Evolutionary conservation across 208 protist species (phyloP).

Genomic region (Leishmania arabica): DNA sequence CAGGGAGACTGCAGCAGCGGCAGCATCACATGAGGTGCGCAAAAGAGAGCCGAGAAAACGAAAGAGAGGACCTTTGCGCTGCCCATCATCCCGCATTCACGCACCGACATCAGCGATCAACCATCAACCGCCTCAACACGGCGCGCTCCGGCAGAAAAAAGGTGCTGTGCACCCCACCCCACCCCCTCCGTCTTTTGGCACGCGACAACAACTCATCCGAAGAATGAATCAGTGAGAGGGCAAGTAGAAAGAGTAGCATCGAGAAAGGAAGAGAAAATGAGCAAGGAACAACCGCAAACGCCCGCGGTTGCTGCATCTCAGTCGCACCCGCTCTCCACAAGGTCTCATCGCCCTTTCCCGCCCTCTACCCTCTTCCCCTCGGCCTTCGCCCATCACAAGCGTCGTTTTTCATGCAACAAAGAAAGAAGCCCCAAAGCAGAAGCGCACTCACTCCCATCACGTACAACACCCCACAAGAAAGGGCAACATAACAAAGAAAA

Average conservation of each 20-base stretch:
- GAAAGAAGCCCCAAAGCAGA: background rate
- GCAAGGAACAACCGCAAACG: background rate
- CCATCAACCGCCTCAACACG: background rate
- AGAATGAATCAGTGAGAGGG: conserved; percentile 6
- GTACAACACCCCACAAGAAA: background rate
- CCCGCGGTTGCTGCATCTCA: background rate
- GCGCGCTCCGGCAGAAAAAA: background rate
- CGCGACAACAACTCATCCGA: background rate
- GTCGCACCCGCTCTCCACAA: background rate
- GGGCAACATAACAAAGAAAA: background rate
- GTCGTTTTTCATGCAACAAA: background rate
- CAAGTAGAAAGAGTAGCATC: conserved; percentile 1
- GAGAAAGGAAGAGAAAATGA: background rate
- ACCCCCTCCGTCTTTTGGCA: background rate
- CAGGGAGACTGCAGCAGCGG: background rate
- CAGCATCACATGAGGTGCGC: background rate
- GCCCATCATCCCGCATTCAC: background rate
- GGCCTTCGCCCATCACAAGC: background rate
- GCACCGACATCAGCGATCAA: background rate
- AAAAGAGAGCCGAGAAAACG: background rate
- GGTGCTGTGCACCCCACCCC: background rate
- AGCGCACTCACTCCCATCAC: no score
- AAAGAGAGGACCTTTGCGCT: background rate
- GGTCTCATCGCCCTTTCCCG: background rate
- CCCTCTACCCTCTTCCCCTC: background rate